Base-by-base conservation (phyloP, 495 filamentous ascomycete genomes). In the Talaromyces borbonicus region DNA sequence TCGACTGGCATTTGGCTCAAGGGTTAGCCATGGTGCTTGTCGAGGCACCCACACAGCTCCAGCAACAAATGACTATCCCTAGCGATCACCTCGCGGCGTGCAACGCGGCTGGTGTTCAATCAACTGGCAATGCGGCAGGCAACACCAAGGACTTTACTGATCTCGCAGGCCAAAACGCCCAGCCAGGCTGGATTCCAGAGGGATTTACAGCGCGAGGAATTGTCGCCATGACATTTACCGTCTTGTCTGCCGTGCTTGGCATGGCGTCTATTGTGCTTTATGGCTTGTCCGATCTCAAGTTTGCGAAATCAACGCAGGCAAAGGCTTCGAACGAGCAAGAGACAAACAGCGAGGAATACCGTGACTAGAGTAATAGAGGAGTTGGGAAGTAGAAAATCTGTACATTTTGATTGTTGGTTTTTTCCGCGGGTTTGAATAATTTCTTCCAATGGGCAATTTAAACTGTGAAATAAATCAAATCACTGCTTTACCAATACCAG, bases 161-260 rank as follows among this genome's bases (percentile, higher is more conserved):
- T 52, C 59, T 90, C n/a, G 64, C 47, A 0, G 83, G 83, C 9
- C 65, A 77, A 53, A 80, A 77, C 44, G 56, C 40, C n/a, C 60
- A 75, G n/a, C 79, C 80, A 0, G 59, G 49, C 0, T 73, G 66
- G 38, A 49, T 93, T 15, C 84, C 84, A 0, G 69, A 55, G 11
- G 85, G 87, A 56, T 90, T 90, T 54, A 86, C 80, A 8, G 50
- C 79, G 0, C 63, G 69, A n/a, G 87, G 87, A 0, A 81, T 85
- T 33, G 77, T 84, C 0, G 83, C 85, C 3, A 48, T 90, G 42
- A 76, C 77, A 7, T 85, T 89, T 50, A 87, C 81, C 56, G 61
- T 66, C 43, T 33, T 90, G 0, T 66, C 66, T 43, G 87, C 85
- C 0, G 61, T 89, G 5, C 27, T 86, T 9, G 87, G 87, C 3